Percentiles rank a stretch among this genome's conserved stretches.
Conservation (phyloP, 2,329 filamentous ascomycete genomes). For the Sclerotinia sclerotiorum region DNA sequence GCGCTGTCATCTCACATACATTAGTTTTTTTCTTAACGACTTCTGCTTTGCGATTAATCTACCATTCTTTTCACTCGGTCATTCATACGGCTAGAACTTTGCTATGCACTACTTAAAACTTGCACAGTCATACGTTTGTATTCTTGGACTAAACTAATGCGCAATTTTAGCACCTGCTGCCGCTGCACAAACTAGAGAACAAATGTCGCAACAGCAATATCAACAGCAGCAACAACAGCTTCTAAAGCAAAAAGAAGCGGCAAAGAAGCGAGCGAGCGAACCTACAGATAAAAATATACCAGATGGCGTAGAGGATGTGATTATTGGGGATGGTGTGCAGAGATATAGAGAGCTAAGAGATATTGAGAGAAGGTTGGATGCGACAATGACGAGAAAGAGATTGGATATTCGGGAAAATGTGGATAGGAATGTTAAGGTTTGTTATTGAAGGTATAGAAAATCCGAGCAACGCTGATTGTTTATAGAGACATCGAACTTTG, state of each 20-base stretch:
- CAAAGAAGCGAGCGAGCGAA: conserved; percentile 79
- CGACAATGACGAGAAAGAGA: conserved; percentile 90
- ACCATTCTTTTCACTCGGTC: background rate
- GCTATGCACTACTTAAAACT: background rate
- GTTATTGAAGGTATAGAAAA: conserved; percentile 24
- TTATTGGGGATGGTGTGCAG: conserved; percentile 77
- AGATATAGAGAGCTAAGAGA: conserved; percentile 84
- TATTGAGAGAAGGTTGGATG: conserved; percentile 83
- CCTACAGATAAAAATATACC: conserved; percentile 95
- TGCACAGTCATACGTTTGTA: background rate
- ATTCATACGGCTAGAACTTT: background rate
- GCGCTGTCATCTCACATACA: conserved; percentile 27
- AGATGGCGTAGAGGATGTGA: conserved; percentile 79
- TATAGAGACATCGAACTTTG: conserved; percentile 74
- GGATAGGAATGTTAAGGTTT: conserved; percentile 69
- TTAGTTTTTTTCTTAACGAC: conserved; percentile 40
- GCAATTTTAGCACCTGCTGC: conserved; percentile 40
- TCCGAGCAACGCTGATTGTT: conserved; percentile 25
- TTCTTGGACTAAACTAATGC: conserved; percentile 20
- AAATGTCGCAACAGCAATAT: conserved; percentile 17
- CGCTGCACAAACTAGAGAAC: conserved; percentile 41
- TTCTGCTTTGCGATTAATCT: background rate
- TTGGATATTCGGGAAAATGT: conserved; percentile 85
- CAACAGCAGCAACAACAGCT: conserved; percentile 31
- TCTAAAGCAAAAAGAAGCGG: conserved; percentile 58